Evolutionary conservation across 1,284 basidiomycete genomes (phyloP), one percentile per base, ranked within the genome.

Genomic region (Ganoderma multipileum): DNA sequence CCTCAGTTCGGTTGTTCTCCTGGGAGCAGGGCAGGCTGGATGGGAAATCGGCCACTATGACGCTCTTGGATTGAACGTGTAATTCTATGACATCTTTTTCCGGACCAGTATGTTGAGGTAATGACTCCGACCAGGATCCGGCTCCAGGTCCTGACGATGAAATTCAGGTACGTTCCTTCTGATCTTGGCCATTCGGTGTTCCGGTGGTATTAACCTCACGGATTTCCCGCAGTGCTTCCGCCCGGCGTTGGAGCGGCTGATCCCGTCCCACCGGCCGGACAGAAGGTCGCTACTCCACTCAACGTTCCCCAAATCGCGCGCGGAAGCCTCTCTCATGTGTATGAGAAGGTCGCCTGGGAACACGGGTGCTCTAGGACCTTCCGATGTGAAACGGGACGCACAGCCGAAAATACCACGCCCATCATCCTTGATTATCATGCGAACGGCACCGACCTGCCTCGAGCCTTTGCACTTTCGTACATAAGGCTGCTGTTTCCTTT

Each of bases 291-390:
- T 9, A 50, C 47, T 50, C 44, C 47, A 50, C 47, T 47, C n/a
- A 23, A 50, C 47, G 23, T 23, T 26, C 7, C 7, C 23, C n/a
- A 26, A 16, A 30, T 54, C 28, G 5, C 26, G 50, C 50, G 52
- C 28, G 52, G 26, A 14, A 30, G 52, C 12, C 5, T 1, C 7
- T 14, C 16, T 30, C 28, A 54, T 30, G 52, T 16, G 12, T 30
- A 30, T 18, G 28, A 54, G 52, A 54, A 50, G 47, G 26, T 28
- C 52, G 52, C 52, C 52, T 54, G 52, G 52, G 52, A 54, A 54
- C 26, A 5, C 28, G 52, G 52, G 52, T 30, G 52, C 16, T 54
- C 52, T 54, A 54, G 12, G 52, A 30, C 28, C 28, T 54, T 54
- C 52, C 52, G 52, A 54, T 54, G 52, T 18, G 52, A 54, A 28